Conservation (phyloP, 2,329 filamentous ascomycete genomes). For the Colletotrichum caudatum region DNA sequence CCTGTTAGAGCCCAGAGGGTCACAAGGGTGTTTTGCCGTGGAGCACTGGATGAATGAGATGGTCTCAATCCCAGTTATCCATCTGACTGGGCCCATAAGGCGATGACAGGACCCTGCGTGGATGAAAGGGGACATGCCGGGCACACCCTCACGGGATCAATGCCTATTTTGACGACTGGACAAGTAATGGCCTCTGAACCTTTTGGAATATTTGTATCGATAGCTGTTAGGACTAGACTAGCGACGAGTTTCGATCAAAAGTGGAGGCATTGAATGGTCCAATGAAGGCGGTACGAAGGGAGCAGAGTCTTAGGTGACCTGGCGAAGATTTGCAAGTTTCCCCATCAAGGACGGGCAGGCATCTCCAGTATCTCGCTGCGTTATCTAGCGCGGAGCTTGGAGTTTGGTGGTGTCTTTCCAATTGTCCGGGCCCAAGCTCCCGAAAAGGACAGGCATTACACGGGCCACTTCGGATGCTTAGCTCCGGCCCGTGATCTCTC, state of each 20-base stretch:
- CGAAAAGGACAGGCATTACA: neutral
- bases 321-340: neutral
- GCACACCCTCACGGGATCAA: neutral
- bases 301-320: neutral
- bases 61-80: neutral
- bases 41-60: neutral
- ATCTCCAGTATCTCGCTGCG: neutral
- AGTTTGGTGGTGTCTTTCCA: neutral
- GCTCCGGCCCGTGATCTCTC: neutral
- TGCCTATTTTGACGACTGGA: neutral
- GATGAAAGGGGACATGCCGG: neutral
- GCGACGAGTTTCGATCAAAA: neutral
- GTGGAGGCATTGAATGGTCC: neutral
- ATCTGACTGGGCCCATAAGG: neutral
- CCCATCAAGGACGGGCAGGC: neutral
- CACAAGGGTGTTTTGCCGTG: neutral
- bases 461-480: neutral
- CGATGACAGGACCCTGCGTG: neutral
- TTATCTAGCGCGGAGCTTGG: no score
- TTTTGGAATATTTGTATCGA: neutral
- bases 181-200: neutral
- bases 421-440: slow-evolving; percentile 7
- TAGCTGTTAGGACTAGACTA: neutral
- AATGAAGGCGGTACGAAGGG: neutral
- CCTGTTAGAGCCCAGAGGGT: neutral